phyloP scores from a whole-genome alignment of 495 filamentous ascomycete genomes.

The Polyplosphaeria fusca region DNA sequence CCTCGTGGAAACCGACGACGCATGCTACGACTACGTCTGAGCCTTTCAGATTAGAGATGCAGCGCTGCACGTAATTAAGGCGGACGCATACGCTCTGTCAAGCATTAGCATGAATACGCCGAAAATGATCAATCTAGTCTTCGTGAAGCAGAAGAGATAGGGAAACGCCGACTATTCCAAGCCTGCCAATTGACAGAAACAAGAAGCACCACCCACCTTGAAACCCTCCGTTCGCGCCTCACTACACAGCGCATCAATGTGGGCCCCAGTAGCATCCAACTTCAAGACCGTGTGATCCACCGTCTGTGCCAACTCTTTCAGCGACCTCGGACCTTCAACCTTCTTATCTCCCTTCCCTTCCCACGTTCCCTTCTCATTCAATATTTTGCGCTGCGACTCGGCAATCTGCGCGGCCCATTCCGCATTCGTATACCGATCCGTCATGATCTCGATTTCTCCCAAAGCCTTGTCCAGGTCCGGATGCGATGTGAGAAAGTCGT shows the following conservation, averaged over 20 bases:
- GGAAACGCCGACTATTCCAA: neutral
- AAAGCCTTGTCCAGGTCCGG: conserved; percentile 10
- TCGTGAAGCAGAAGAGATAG: neutral
- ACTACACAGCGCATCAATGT: conserved; percentile 61
- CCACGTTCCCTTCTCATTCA: conserved; percentile 10
- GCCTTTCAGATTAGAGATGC: conserved; percentile 51
- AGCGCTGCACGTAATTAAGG: conserved; percentile 51
- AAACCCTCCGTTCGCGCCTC: conserved; percentile 61
- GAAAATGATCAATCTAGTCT: too few species aligned
- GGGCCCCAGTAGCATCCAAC: conserved; percentile 49
- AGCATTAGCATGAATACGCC: conserved; percentile 24
- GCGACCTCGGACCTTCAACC: conserved; percentile 8
- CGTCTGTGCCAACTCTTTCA: conserved; percentile 28
- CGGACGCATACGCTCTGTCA: conserved; percentile 57
- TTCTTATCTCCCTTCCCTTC: conserved; percentile 10
- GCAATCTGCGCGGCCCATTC: conserved; percentile 39
- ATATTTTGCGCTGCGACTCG: conserved; percentile 28
- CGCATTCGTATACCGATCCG: conserved; percentile 38
- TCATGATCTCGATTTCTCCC: conserved; percentile 30
- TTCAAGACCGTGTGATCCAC: conserved; percentile 69
- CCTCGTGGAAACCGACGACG: conserved; percentile 68
- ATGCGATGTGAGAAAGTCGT: conserved; percentile 7
- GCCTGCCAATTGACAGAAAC: neutral
- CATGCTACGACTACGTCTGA: conserved; percentile 55
- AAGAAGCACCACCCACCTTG: conserved; percentile 43